phyloP scores from a whole-genome alignment of 192 early-diverging fungal genomes.

The Backusella sp. region DNA sequence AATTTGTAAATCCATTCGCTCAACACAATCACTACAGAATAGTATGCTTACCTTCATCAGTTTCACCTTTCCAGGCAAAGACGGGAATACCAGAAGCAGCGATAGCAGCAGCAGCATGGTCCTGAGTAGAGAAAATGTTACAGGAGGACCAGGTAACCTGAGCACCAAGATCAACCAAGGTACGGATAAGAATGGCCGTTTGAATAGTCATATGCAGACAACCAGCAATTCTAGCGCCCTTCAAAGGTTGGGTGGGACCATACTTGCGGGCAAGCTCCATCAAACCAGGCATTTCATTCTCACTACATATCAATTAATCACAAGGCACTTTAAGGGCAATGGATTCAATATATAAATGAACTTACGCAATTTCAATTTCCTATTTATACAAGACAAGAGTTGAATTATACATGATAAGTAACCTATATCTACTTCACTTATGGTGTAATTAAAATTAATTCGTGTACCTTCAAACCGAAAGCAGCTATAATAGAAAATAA shows the following conservation, averaged over 20 bases:
- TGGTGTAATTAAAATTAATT: slow-evolving; percentile 55
- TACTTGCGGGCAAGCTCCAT: slow-evolving; percentile 94
- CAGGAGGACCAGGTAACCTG: slow-evolving; percentile 77
- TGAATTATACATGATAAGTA: not conserved
- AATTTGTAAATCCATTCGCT: not conserved
- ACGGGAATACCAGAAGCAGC: slow-evolving; percentile 95
- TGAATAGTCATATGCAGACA: slow-evolving; percentile 99
- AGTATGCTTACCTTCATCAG: slow-evolving; percentile 68
- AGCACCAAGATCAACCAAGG: slow-evolving; percentile 90
- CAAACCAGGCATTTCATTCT: slow-evolving; percentile 99
- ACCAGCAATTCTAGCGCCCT: slow-evolving; percentile 94
- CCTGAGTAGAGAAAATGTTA: slow-evolving; percentile 94
- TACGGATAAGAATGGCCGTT: slow-evolving; percentile 98
- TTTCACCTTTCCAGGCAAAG: slow-evolving; percentile 99
- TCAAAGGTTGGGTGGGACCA: slow-evolving; percentile 83
- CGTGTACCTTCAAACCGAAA: slow-evolving; percentile 97
- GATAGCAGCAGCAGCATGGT: slow-evolving; percentile 98
- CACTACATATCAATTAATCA: slow-evolving; percentile 44
- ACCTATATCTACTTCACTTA: not conserved
- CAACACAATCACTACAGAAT: not conserved
- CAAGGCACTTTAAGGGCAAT: not conserved
- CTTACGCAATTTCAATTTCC: slow-evolving; percentile 55
- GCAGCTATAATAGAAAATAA: slow-evolving; percentile 53
- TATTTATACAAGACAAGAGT: slow-evolving; percentile 65
- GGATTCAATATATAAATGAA: not conserved